Conservation (phyloP, 306 rosid genomes). For the Ziziphus jujuba region DNA sequence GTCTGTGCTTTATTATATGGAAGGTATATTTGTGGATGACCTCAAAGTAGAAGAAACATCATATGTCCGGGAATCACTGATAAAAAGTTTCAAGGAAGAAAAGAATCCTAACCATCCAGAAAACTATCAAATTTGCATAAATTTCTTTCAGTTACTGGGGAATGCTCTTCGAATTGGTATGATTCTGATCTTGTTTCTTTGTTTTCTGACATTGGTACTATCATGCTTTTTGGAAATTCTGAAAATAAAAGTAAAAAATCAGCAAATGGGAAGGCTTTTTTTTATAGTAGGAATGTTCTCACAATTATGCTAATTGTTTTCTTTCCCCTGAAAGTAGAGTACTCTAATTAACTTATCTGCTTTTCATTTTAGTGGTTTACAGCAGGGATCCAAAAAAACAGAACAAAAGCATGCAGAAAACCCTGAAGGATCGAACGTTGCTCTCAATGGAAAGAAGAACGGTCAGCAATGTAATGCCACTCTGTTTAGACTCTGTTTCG, state of each 20-base stretch:
- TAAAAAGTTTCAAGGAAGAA: neutral
- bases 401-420: neutral
- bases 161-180: neutral
- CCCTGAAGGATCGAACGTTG: neutral
- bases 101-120: conserved; percentile 3
- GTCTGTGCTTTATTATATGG: conserved; percentile 29
- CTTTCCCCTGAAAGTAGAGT: no score
- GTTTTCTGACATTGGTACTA: no score
- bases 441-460: neutral
- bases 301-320: no score
- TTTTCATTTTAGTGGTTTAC: conserved; percentile 1
- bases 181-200: no score
- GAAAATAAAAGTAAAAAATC: no score
- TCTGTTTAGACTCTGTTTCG: no score
- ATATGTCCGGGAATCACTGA: neutral
- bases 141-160: conserved; percentile 5
- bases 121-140: conserved; percentile 25
- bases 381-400: neutral
- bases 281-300: no score
- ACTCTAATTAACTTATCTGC: no score
- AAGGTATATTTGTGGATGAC: conserved; percentile 12
- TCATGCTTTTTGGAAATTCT: no score
- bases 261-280: no score
- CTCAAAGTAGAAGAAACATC: neutral
- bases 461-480: neutral